phyloP scores from a whole-genome alignment of 176 grass and related monocot genomes.

The Carex myosuroides region DNA sequence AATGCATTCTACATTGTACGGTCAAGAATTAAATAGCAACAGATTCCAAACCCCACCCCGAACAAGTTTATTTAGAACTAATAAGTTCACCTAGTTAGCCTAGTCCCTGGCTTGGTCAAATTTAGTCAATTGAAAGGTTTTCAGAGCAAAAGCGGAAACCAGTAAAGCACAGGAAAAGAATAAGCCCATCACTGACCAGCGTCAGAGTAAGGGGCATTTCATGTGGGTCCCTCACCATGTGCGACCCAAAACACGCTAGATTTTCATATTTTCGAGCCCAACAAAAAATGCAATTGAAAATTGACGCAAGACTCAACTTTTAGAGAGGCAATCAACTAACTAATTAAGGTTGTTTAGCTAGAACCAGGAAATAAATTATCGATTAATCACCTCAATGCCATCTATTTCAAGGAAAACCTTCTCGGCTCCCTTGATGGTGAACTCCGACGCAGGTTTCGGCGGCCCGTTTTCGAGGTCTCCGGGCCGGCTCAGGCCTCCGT shows the following conservation, averaged over 20 bases:
- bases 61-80: not conserved
- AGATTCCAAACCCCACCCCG: not conserved
- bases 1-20: not conserved
- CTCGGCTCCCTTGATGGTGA: slow-evolving; percentile 89
- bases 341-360: not conserved
- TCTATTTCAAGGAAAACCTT: slow-evolving; percentile 96
- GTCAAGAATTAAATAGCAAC: not conserved
- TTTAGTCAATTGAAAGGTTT: not conserved
- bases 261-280: not conserved
- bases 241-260: not conserved
- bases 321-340: not conserved
- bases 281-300: not conserved
- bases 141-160: not conserved
- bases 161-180: not conserved
- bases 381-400: slow-evolving; percentile 72
- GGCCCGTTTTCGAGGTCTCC: slow-evolving; percentile 78
- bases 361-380: not conserved
- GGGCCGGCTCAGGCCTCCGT: slow-evolving; percentile 74
- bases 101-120: not conserved
- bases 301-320: not conserved
- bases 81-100: not conserved
- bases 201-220: not conserved
- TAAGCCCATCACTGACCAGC: not conserved
- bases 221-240: not conserved
- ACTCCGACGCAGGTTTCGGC: slow-evolving; percentile 94